These are phyloP conservation scores for Moesziomyces sp. DNA, from an alignment of 1,284 basidiomycete species.

Conservation along the genomic window DNA sequence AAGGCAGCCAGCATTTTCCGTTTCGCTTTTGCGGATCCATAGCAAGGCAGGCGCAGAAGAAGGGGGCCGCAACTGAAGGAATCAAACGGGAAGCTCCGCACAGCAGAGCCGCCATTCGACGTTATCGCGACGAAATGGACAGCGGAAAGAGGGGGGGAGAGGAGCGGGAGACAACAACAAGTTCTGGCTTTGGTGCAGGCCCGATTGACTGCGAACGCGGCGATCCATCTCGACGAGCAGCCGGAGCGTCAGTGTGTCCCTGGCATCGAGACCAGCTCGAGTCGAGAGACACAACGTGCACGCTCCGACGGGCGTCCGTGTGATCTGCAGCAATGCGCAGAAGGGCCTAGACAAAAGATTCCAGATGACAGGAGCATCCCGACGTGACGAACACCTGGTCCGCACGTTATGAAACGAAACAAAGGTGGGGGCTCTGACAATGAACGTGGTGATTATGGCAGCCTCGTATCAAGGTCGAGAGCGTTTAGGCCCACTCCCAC, in stretches of 20 bases:
- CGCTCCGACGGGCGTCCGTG: constrained; percentile 8
- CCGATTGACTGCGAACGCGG: background rate
- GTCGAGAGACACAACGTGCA: background rate
- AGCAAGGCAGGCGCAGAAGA: background rate
- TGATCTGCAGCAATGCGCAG: constrained; percentile 9
- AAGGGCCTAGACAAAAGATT: constrained; percentile 3
- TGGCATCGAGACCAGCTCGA: constrained; percentile 23
- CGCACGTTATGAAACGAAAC: background rate
- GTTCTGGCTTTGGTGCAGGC: background rate
- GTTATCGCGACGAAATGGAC: background rate
- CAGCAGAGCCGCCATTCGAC: background rate
- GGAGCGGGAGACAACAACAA: background rate
- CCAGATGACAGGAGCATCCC: background rate
- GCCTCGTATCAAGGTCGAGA: background rate
- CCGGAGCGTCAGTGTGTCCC: background rate
- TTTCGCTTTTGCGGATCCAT: background rate
- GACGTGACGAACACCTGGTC: background rate
- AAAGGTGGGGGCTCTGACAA: background rate
- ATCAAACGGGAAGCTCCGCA: background rate
- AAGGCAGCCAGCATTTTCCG: background rate
- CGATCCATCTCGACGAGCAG: background rate
- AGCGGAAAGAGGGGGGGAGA: too few species aligned
- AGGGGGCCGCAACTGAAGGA: background rate
- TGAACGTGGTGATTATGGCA: too few species aligned
- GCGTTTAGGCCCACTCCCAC: constrained; percentile 45